Evolutionary conservation across 176 grass and related monocot species (phyloP).

Genomic region (Phyllostachys edulis): DNA sequence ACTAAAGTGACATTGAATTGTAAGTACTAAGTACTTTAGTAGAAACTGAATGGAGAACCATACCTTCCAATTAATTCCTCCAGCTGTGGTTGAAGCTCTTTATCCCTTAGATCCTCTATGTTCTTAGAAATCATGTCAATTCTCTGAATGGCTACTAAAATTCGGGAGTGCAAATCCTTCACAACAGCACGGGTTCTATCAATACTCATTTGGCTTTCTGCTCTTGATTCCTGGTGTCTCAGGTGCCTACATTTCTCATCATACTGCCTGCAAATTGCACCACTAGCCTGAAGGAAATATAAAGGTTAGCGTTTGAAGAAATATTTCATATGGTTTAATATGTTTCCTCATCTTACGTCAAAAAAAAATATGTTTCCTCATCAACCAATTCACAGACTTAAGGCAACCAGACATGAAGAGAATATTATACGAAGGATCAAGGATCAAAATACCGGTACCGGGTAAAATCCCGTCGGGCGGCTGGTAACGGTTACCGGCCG

Average conservation of each 20-base stretch:
- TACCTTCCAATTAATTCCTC: conserved; percentile 99
- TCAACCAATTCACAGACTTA: neutral
- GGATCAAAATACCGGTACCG: too few relatives aligned
- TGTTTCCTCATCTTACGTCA: neutral
- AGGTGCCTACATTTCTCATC: conserved; percentile 81
- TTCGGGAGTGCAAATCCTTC: conserved; percentile 95
- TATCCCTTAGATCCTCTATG: conserved; percentile 96
- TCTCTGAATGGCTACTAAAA: conserved; percentile 90
- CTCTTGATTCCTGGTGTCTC: conserved; percentile 78
- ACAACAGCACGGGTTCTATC: conserved; percentile 87
- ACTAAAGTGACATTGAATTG: conserved; percentile 3
- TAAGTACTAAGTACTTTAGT: neutral
- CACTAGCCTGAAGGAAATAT: conserved; percentile 63
- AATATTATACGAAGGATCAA: conserved; percentile 1
- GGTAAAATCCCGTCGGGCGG: too few relatives aligned
- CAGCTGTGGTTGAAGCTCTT: conserved; percentile 95
- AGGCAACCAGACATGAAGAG: neutral
- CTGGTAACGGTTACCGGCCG: too few relatives aligned
- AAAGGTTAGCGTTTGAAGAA: conserved; percentile 20
- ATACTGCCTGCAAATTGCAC: conserved; percentile 72
- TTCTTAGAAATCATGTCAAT: conserved; percentile 89
- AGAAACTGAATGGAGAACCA: conserved; percentile 33
- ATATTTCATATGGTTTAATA: conserved; percentile 7
- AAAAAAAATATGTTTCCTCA: neutral
- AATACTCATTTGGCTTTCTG: conserved; percentile 61